Evolutionary conservation across 2,329 filamentous ascomycete species (phyloP).

Genomic region (Aspergillus texensis): DNA sequence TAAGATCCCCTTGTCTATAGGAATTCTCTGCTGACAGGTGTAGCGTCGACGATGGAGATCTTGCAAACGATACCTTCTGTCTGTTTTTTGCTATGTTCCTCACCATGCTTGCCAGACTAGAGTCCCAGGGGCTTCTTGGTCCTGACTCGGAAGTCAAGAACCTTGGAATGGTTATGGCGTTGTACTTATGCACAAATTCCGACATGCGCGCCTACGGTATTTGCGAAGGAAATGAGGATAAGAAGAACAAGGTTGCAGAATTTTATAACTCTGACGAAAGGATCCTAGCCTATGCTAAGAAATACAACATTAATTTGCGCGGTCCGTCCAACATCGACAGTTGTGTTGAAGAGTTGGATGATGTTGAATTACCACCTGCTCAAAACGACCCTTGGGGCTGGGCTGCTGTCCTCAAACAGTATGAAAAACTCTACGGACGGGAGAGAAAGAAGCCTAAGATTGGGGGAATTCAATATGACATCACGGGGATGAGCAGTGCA

Average conservation of each 20-base stretch:
- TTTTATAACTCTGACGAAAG: background rate
- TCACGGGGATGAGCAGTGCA: conserved; percentile 37
- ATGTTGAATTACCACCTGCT: conserved; percentile 29
- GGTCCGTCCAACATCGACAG: conserved; percentile 25
- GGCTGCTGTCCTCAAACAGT: background rate
- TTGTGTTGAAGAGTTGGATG: conserved; percentile 24
- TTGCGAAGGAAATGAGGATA: background rate
- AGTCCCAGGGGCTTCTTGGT: conserved; percentile 35
- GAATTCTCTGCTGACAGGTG: background rate
- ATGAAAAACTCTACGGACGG: background rate
- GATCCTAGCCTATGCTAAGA: conserved; percentile 22
- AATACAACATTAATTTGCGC: conserved; percentile 18
- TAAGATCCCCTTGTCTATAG: background rate
- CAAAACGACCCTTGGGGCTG: conserved; percentile 6
- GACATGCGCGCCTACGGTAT: background rate
- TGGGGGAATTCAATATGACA: conserved; percentile 44
- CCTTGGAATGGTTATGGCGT: conserved; percentile 43
- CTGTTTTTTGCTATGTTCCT: conserved; percentile 35
- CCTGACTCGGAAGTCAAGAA: conserved; percentile 41
- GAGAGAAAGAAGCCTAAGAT: conserved; percentile 24
- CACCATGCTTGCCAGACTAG: conserved; percentile 43
- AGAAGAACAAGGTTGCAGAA: background rate
- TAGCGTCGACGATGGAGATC: conserved; percentile 18
- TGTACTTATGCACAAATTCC: conserved; percentile 29
- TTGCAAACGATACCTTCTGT: background rate